These are phyloP conservation scores for Malassezia vespertilionis DNA, from an alignment of 1,284 basidiomycete species.

Conservation along the genomic window DNA sequence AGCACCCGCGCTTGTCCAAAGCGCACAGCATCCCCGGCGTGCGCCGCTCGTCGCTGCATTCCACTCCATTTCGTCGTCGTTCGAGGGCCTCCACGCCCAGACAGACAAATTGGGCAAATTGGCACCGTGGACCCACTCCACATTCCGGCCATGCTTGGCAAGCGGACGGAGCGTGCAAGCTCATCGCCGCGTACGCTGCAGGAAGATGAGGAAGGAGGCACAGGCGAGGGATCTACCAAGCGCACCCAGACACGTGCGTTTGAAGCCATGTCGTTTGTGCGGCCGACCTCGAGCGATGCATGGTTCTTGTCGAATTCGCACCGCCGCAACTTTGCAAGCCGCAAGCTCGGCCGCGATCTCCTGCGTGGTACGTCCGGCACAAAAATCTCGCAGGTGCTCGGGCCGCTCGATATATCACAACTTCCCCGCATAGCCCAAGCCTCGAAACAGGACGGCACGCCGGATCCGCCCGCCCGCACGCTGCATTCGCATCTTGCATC, in stretches of 20 bases:
- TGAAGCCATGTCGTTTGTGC: slow-evolving; percentile 14
- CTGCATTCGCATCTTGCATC: slow-evolving; percentile 6
- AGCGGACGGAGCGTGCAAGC: no score
- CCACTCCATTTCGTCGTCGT: no score
- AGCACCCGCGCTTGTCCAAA: no score
- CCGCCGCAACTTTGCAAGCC: slow-evolving; percentile 17
- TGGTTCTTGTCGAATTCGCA: slow-evolving; percentile 17
- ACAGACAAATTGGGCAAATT: no score
- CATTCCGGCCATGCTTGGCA: no score
- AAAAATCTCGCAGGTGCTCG: slow-evolving; percentile 11
- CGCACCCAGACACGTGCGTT: slow-evolving; percentile 11
- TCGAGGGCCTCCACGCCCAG: no score
- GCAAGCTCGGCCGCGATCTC: slow-evolving; percentile 16
- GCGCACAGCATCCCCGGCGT: no score
- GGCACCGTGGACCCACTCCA: no score
- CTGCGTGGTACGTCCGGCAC: slow-evolving; percentile 11
- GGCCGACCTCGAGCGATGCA: slow-evolving; percentile 15
- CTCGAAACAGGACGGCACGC: not conserved
- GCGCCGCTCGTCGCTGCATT: no score
- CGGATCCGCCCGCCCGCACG: slow-evolving; percentile 3
- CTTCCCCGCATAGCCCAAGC: slow-evolving; percentile 7
- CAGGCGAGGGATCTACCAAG: not conserved
- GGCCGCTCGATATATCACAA: slow-evolving; percentile 6
- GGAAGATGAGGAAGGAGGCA: not conserved
- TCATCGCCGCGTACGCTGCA: no score